phyloP scores from a whole-genome alignment of 2,329 filamentous ascomycete species.

The Clarireedia monteithiana region DNA sequence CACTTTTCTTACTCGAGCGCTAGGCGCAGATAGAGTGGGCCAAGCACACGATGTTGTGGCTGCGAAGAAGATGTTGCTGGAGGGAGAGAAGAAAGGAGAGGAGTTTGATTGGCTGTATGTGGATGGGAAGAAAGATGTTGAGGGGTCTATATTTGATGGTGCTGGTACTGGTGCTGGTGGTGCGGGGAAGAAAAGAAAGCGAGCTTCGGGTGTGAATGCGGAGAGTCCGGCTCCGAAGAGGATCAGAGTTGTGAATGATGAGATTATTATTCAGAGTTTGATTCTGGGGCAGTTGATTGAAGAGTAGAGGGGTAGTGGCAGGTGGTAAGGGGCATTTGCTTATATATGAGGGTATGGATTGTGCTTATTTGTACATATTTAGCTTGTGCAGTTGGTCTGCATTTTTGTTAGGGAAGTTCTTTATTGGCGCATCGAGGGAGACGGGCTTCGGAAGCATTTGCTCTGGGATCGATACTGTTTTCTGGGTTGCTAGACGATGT shows the following conservation, averaged over 20 bases:
- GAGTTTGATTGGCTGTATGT: slow-evolving; percentile 75
- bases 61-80: slow-evolving; percentile 51
- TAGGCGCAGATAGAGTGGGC: slow-evolving; percentile 62
- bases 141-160: slow-evolving; percentile 31
- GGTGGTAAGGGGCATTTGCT: not conserved
- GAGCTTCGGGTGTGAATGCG: slow-evolving; percentile 29
- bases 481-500: too few relatives aligned
- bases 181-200: slow-evolving; percentile 35
- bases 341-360: not conserved
- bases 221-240: slow-evolving; percentile 37
- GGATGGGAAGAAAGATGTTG: slow-evolving; percentile 48
- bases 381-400: too few relatives aligned
- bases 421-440: too few relatives aligned
- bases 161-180: slow-evolving; percentile 15
- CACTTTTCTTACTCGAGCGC: slow-evolving; percentile 68
- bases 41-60: slow-evolving; percentile 58
- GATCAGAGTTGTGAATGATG: slow-evolving; percentile 67
- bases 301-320: slow-evolving; percentile 2
- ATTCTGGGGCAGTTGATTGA: slow-evolving; percentile 71
- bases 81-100: slow-evolving; percentile 37
- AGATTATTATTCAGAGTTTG: slow-evolving; percentile 85
- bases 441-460: too few relatives aligned
- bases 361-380: not conserved
- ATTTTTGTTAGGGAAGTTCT: too few relatives aligned
- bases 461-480: too few relatives aligned